Conservation (phyloP, 345 rosid species). For the Lepidium didymum region DNA sequence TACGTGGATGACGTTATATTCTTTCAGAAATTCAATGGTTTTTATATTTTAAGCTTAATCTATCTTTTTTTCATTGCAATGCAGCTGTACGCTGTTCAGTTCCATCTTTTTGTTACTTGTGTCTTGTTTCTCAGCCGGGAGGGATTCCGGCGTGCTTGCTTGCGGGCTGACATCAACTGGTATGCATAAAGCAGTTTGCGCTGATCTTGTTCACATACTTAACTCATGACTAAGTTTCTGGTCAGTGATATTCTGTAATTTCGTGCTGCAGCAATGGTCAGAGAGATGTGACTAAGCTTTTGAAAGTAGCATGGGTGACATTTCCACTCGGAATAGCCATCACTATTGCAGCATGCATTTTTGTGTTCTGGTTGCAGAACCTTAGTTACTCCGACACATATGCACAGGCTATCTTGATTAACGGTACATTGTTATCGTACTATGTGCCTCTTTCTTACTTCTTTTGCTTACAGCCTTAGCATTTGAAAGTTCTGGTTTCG, state of each 20-base stretch:
- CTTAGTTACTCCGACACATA: conserved; percentile 51
- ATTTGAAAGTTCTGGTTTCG: background rate
- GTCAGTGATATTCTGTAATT: background rate
- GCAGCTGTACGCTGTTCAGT: conserved; percentile 86
- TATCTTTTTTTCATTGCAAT: conserved; percentile 1
- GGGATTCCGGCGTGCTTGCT: conserved; percentile 85
- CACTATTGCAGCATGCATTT: conserved; percentile 42
- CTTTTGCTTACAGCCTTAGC: background rate
- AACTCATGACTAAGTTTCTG: background rate
- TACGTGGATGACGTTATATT: background rate
- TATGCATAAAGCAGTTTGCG: conserved; percentile 9
- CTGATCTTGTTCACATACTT: background rate
- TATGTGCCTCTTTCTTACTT: background rate
- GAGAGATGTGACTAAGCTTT: conserved; percentile 37
- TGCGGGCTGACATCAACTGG: conserved; percentile 77
- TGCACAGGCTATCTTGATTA: conserved; percentile 72
- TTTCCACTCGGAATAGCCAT: conserved; percentile 59
- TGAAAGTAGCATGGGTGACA: conserved; percentile 85
- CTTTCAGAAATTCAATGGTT: background rate
- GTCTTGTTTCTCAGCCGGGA: conserved; percentile 90
- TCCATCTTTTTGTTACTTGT: conserved; percentile 77
- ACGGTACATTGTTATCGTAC: conserved; percentile 41
- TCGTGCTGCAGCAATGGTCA: conserved; percentile 45
- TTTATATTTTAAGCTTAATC: background rate
- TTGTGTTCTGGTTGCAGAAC: conserved; percentile 87